phyloP scores from a whole-genome alignment of 2,329 filamentous ascomycete species.

The Aspergillus ruber region DNA sequence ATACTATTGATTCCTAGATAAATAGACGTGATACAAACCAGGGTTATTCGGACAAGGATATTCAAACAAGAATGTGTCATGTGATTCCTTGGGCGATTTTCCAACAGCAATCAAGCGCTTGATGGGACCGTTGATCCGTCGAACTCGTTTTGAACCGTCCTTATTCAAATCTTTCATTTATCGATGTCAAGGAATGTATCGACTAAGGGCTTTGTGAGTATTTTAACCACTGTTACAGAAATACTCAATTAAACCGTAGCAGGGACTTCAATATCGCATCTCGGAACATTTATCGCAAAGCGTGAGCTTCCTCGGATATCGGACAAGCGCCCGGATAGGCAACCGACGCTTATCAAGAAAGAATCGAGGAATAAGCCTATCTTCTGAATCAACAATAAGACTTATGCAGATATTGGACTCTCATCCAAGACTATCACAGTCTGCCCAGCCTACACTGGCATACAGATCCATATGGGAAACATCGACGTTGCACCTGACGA shows the following conservation, averaged over 20 bases:
- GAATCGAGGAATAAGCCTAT: constrained; percentile 9
- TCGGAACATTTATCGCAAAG: constrained; percentile 12
- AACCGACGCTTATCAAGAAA: too few species aligned
- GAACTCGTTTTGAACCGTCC: constrained; percentile 11
- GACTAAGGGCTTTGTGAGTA: constrained; percentile 4
- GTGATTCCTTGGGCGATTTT: too few species aligned
- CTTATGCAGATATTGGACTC: constrained; percentile 13
- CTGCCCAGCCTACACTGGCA: constrained; percentile 16
- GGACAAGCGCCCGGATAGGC: constrained; percentile 1
- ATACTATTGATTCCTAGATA: not conserved
- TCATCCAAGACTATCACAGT: constrained; percentile 5
- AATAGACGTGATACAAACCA: not conserved
- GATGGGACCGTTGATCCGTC: constrained; percentile 3
- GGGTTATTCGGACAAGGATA: too few species aligned
- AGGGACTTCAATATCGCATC: constrained; percentile 11
- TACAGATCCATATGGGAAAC: constrained; percentile 26
- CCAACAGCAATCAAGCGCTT: not conserved
- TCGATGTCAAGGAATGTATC: constrained; percentile 3
- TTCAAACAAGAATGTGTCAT: too few species aligned
- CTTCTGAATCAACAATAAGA: constrained; percentile 7
- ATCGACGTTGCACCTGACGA: constrained; percentile 22
- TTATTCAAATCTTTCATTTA: constrained; percentile 13
- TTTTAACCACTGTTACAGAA: too few species aligned
- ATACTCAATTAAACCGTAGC: too few species aligned
- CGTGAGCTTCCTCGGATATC: constrained; percentile 12